Conservation (phyloP, 2,329 filamentous ascomycete species). For the Lasiodiplodia sp. region DNA sequence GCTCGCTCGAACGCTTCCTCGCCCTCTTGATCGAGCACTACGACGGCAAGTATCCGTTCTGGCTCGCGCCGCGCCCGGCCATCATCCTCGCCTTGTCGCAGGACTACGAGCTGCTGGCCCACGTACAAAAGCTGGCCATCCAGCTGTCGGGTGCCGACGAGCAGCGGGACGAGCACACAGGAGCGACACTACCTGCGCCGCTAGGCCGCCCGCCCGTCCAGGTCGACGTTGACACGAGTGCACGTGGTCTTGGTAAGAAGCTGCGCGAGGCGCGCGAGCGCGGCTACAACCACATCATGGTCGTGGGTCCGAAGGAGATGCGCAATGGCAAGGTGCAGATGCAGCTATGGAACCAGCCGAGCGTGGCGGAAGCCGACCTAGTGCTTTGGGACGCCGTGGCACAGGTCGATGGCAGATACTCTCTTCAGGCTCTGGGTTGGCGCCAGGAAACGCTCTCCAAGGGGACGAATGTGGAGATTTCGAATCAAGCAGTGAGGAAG, state of each 20-base stretch:
- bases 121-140: slow-evolving; percentile 50
- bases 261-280: slow-evolving; percentile 73
- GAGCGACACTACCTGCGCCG: slow-evolving; percentile 49
- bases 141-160: slow-evolving; percentile 42
- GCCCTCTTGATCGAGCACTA: slow-evolving; percentile 86
- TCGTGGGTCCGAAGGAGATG: slow-evolving; percentile 64
- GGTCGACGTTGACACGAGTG: slow-evolving; percentile 74
- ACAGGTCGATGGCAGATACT: no score
- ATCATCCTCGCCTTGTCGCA: slow-evolving; percentile 75
- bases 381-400: not conserved
- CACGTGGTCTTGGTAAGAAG: slow-evolving; percentile 71
- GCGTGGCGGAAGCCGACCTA: not conserved
- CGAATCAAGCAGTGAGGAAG: not conserved
- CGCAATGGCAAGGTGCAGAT: slow-evolving; percentile 31
- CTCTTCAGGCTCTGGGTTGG: no score
- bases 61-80: slow-evolving; percentile 82
- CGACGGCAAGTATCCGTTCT: slow-evolving; percentile 82
- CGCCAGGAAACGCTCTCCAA: not conserved
- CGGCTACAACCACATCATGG: slow-evolving; percentile 76
- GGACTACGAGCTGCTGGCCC: slow-evolving; percentile 61
- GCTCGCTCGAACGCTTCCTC: slow-evolving; percentile 84
- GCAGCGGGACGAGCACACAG: slow-evolving; percentile 31
- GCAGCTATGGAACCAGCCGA: slow-evolving; percentile 26
- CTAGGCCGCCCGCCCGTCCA: slow-evolving; percentile 64
- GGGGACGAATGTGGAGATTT: not conserved